Evolutionary conservation across 371 early-diverging fungal species (phyloP).

Genomic region (Saksenaea oblongispora): DNA sequence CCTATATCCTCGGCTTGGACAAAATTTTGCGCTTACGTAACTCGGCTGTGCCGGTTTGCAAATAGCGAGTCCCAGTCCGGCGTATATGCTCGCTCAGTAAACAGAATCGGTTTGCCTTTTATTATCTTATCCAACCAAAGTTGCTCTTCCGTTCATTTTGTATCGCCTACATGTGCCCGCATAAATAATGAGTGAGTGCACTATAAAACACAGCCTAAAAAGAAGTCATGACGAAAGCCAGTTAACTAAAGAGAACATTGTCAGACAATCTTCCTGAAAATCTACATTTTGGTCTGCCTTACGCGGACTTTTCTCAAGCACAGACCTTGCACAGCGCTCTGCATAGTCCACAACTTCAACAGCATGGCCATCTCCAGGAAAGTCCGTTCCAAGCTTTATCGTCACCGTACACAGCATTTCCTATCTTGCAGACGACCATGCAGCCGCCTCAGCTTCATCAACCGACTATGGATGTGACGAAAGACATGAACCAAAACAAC

Average conservation of each 20-base stretch:
- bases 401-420: slow-evolving; percentile 25
- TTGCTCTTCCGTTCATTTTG: not conserved
- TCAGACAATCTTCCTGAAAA: slow-evolving; percentile 30
- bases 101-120: not conserved
- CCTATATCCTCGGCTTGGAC: no score
- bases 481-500: slow-evolving; percentile 9
- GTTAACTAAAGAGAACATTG: not conserved
- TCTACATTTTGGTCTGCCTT: slow-evolving; percentile 28
- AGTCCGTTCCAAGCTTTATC: slow-evolving; percentile 10
- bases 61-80: no score
- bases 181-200: slow-evolving; percentile 20
- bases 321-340: slow-evolving; percentile 21
- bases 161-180: slow-evolving; percentile 7
- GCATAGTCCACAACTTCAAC: slow-evolving; percentile 21
- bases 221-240: not conserved
- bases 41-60: no score
- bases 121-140: not conserved
- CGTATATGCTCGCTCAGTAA: not conserved
- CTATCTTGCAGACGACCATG: slow-evolving; percentile 23
- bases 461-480: slow-evolving; percentile 10
- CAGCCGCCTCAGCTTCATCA: slow-evolving; percentile 25
- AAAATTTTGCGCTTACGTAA: no score
- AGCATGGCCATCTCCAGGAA: slow-evolving; percentile 13
- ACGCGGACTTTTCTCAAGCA: slow-evolving; percentile 31
- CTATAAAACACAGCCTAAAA: slow-evolving; percentile 9